Evolutionary conservation across 257 asterid genomes (phyloP), one percentile per base, ranked within the genome.

Genomic region (Ilex asprella): DNA sequence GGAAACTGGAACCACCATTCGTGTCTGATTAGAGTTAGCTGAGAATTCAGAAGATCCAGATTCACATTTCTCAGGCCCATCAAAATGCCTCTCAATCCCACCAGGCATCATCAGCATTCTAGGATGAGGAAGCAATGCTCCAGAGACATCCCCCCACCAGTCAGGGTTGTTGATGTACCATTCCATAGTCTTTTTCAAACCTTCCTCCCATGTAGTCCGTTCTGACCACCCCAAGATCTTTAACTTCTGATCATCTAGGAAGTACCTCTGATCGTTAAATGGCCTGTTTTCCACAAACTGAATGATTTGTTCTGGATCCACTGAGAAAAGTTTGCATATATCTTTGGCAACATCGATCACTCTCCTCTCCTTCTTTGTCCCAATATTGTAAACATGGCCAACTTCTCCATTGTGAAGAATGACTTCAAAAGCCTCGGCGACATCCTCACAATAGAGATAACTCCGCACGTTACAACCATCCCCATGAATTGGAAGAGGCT

Each of bases 71-170:
- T 91, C 98, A 46, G 88, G 81, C 54, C 73, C 96, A 68, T 91
- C 94, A 10, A 62, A 73, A 70, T 58, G 77, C 39, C 86, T 83
- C 78, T 83, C 99, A 4, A 72, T 65, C 16, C 93, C 98, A 74
- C 96, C 94, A 9, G 99, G 93, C 96, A 86, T 86, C 94, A 82
- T 86, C 62, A 87, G 76, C 99, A 92, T 92, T 71, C 96, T 81
- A 32, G 99, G 99, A 73, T 92, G 99, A 68, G 99, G 99, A 65
- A 86, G 86, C 88, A 92, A 66, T 55, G 99, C 99, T 46, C 99
- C 99, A 12, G 96, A 77, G 35, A 92, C 96, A 79, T 92, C 96
- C 3, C 99, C 99, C 99, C 99, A 92, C 98, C 98, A 92, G n/a
- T 80, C 82, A 7, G 98, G 98, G 70, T 88, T 88, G 41, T 75